Base-by-base conservation (phyloP, 768 basidiomycete species). In the Tylopilus felleus region DNA sequence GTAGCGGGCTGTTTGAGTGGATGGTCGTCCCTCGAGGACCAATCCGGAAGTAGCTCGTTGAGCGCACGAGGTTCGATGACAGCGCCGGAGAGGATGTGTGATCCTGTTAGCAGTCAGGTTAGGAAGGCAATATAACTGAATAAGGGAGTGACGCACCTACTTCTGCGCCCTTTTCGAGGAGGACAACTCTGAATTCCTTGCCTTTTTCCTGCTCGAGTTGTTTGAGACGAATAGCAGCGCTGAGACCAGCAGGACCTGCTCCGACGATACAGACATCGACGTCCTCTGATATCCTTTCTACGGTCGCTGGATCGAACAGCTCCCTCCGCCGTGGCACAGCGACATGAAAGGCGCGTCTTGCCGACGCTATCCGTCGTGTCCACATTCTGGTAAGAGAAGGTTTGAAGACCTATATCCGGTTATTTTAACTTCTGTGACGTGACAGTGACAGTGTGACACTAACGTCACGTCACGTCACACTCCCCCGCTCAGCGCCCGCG, bases 261-360 rank as follows among this genome's bases (percentile, higher is more conserved):
- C 96, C 96, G 52, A 97, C 94, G 65, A 99, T 98, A 70, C 93
- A 96, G 33, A 98, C 94, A 63, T 99, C 96, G 33, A 95, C 94
- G 41, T 93, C 83, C 64, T 98, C 97, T 40, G 85, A 80, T n/a
- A 84, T 83, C 13, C 94, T 82, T 58, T 97, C 90, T 17, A 93
- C 77, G n/a, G 68, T 71, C 16, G 71, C 70, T 0, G 85, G 80
- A 63, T 89, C 79, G 67, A 81, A 78, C 7, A 53, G 58, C 31
- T 74, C 75, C 52, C 77, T 51, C 5, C 44, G 45, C 1, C 60
- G 53, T 14, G 61, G 49, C 10, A 19, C 25, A 3, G 59, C 56
- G 21, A 28, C n/a, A 49, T 65, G 62, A 17, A 68, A 57, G 16
- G 55, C 59, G 19, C 67, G 63, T 23, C 52, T 23, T 12, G 52